Percentiles rank a stretch among this genome's conserved stretches.
Conservation (phyloP, 306 rosid genomes). For the Cucurbita pepo region DNA sequence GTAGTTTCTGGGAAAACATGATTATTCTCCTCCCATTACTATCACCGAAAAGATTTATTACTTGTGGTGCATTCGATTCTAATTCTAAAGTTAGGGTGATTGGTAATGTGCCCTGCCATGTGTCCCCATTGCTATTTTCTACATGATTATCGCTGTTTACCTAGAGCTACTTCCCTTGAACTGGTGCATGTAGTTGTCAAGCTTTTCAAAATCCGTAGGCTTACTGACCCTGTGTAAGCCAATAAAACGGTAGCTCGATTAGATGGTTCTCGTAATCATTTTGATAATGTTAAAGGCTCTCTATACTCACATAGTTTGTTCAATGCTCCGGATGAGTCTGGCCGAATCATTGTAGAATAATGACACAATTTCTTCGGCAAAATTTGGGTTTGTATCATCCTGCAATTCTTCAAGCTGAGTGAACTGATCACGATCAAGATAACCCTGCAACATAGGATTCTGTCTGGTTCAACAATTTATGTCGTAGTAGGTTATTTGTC, state of each 20-base stretch:
- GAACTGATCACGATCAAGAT: constrained; percentile 62
- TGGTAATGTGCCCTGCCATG: background rate
- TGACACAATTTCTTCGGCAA: constrained; percentile 66
- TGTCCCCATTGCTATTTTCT: background rate
- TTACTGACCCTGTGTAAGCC: constrained; percentile 20
- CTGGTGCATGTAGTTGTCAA: constrained; percentile 59
- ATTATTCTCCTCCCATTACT: background rate
- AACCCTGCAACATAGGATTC: constrained; percentile 27
- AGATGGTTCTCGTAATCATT: background rate
- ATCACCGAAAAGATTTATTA: background rate
- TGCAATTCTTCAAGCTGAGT: constrained; percentile 63
- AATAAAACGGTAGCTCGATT: background rate
- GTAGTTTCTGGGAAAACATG: background rate
- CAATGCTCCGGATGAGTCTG: constrained; percentile 43
- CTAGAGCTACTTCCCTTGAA: constrained; percentile 74
- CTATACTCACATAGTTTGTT: constrained; percentile 39
- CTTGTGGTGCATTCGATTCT: background rate
- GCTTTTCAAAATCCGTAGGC: constrained; percentile 33
- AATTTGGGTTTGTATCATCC: constrained; percentile 59
- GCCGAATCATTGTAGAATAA: constrained; percentile 49
- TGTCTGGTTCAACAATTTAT: background rate
- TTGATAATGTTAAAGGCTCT: background rate
- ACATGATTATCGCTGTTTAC: constrained; percentile 9
- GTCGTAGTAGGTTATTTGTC: background rate
- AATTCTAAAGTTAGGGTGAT: background rate